A percentile compares a stretch with the other conserved stretches of the same genome.
Evolutionary conservation across 2,329 filamentous ascomycete genomes (phyloP).

Genomic region (Sporothrix brunneoviolacea): DNA sequence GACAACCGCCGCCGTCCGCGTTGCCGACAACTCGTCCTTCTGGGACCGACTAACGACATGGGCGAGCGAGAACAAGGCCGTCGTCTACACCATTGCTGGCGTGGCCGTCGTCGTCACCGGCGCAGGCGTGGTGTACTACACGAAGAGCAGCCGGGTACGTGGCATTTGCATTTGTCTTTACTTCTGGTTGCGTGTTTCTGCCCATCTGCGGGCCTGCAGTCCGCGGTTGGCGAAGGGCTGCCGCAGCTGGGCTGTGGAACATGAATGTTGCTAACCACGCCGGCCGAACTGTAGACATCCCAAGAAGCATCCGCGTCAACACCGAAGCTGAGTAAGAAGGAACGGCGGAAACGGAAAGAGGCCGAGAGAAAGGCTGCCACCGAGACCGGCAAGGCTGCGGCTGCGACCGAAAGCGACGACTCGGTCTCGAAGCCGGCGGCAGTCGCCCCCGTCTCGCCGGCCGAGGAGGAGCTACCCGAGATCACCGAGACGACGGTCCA

Average conservation of each 20-base stretch:
- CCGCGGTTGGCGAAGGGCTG: too few relatives aligned
- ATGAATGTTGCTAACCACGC: too few relatives aligned
- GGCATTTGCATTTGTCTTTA: not conserved
- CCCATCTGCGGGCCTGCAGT: too few relatives aligned
- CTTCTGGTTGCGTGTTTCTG: not conserved
- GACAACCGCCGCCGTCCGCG: constrained; percentile 35
- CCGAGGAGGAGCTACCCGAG: constrained; percentile 62
- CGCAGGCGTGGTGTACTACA: constrained; percentile 88
- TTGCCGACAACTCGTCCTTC: constrained; percentile 58
- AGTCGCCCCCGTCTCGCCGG: constrained; percentile 46
- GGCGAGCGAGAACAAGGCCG: constrained; percentile 91
- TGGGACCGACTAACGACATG: constrained; percentile 89
- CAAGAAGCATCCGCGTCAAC: constrained; percentile 16
- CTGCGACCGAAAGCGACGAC: constrained; percentile 24
- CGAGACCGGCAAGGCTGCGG: constrained; percentile 49
- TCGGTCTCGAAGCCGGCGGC: constrained; percentile 32
- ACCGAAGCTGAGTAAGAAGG: constrained; percentile 82
- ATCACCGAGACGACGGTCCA: constrained; percentile 51
- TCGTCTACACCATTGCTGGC: constrained; percentile 93
- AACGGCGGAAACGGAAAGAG: constrained; percentile 82
- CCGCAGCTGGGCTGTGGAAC: too few relatives aligned
- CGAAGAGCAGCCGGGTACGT: constrained; percentile 55
- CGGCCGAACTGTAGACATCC: too few relatives aligned
- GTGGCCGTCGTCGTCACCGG: constrained; percentile 87
- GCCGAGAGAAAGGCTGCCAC: constrained; percentile 47